These are phyloP conservation scores for Nemophila menziesii DNA, from an alignment of 257 asterid genomes.

Conservation along the genomic window DNA sequence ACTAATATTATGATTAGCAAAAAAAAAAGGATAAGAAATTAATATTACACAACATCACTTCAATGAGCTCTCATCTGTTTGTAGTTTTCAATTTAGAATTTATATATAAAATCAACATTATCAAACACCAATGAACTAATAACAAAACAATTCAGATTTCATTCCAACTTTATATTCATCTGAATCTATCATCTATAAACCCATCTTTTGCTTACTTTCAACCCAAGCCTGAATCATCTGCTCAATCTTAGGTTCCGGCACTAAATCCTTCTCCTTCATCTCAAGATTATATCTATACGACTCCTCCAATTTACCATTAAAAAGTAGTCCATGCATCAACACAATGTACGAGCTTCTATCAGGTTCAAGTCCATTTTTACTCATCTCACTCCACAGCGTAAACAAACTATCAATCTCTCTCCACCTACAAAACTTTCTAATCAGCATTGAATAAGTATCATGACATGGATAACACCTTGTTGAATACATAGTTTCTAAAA, in stretches of 20 bases:
- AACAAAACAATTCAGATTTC: too few species aligned
- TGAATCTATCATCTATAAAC: constrained; percentile 7
- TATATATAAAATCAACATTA: too few species aligned
- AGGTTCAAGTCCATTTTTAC: constrained; percentile 56
- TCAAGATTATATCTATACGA: constrained; percentile 65
- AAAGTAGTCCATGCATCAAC: constrained; percentile 74
- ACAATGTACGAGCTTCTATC: constrained; percentile 83
- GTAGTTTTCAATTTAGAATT: too few species aligned
- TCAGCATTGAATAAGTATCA: constrained; percentile 73
- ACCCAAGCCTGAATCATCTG: constrained; percentile 72
- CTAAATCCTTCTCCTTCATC: constrained; percentile 62
- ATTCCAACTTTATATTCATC: constrained; percentile 14
- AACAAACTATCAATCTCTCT: constrained; percentile 47
- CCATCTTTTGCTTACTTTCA: constrained; percentile 36
- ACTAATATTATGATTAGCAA: too few species aligned
- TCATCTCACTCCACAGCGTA: constrained; percentile 74
- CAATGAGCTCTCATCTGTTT: too few species aligned
- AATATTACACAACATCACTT: too few species aligned
- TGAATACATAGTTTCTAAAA: constrained; percentile 42
- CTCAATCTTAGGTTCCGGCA: constrained; percentile 72
- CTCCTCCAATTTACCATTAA: constrained; percentile 65
- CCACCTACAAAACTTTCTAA: constrained; percentile 82
- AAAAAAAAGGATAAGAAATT: too few species aligned
- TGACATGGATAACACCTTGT: constrained; percentile 60
- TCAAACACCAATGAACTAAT: too few species aligned